Evolutionary conservation across 2,329 filamentous ascomycete species (phyloP).

Genomic region (Fusarium coffeatum): DNA sequence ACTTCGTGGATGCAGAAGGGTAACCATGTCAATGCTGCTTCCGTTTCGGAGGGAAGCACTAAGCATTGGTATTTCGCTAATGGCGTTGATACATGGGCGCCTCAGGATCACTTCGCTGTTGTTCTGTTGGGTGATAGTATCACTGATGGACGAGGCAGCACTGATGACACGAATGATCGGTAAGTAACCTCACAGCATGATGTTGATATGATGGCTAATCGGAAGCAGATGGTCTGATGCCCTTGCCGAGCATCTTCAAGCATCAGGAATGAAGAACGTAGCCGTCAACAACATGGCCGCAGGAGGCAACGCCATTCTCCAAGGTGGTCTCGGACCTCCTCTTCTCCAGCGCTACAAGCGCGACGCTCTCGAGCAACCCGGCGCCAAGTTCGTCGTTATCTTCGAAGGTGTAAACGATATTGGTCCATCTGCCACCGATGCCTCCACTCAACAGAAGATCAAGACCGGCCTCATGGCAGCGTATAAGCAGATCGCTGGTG

Average conservation of each 20-base stretch:
- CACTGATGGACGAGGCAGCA: constrained; percentile 34
- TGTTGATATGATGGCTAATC: not conserved
- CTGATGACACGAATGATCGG: constrained; percentile 30
- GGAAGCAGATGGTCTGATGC: constrained; percentile 22
- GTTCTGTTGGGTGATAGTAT: constrained; percentile 33
- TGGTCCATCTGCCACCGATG: constrained; percentile 15
- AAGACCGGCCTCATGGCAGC: constrained; percentile 5
- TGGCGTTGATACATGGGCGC: constrained; percentile 21
- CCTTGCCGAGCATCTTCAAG: constrained; percentile 21
- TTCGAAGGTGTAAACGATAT: constrained; percentile 33
- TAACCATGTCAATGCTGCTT: constrained; percentile 26
- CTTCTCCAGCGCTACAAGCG: constrained; percentile 31
- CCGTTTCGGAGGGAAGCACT: constrained; percentile 26
- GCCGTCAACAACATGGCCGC: constrained; percentile 36
- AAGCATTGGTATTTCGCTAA: constrained; percentile 34
- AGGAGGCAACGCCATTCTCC: constrained; percentile 29
- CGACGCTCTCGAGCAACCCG: constrained; percentile 22
- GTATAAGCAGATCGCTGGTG: constrained; percentile 5
- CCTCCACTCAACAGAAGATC: constrained; percentile 10
- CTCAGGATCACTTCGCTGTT: constrained; percentile 22
- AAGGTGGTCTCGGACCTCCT: constrained; percentile 23
- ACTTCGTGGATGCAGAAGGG: constrained; percentile 34
- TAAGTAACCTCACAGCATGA: not conserved
- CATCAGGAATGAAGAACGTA: constrained; percentile 10
- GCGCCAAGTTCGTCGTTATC: constrained; percentile 18